Base-by-base conservation (phyloP, 2,329 filamentous ascomycete species). In the Myriangium duriaei region DNA sequence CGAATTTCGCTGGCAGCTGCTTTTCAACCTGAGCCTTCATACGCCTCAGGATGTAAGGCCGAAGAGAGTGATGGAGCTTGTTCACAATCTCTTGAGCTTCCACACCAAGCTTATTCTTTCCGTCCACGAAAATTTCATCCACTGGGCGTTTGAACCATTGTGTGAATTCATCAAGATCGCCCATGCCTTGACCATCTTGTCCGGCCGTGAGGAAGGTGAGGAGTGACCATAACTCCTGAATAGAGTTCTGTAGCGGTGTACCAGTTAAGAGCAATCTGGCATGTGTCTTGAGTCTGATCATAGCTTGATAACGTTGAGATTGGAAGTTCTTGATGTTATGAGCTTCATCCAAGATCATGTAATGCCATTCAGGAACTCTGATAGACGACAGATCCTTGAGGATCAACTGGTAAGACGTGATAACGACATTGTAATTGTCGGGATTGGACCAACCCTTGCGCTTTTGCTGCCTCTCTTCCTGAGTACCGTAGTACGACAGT, bases 251-350 rank as follows among this genome's bases (percentile, higher is more conserved):
- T 15, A 98, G 68, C 2, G 92, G 91, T 1, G 91, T 98, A 41
- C 91, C 91, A 0, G 91, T 98, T 9, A 98, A 69, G 0, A 98
- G 64, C 9, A 98, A 72, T 21, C 91, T 76, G 17, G 87, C 79
- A 45, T 81, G 78, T 0, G 91, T 96, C 51, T 92, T 88, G 63
- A 98, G 92, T 0, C 82, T 91, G 14, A 98, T 74, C 46, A 98
- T 72, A 0, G 86, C 88, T 57, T 96, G 91, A 87, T 91, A 98
- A 46, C 88, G 72, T 57, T 95, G 87, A 2, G 88, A 95, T 53
- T 93, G 87, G 68, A 96, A 98, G 60, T 98, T 98, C 55, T 98
- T 96, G 69, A 98, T 98, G 61, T 98, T 96, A 65, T 98, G 91
- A 0, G 92, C 91, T 63, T 98, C 91, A 50, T 98, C 91, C 1